These are phyloP conservation scores for Inosperma sp. DNA, from an alignment of 768 basidiomycete species.

Conservation along the genomic window DNA sequence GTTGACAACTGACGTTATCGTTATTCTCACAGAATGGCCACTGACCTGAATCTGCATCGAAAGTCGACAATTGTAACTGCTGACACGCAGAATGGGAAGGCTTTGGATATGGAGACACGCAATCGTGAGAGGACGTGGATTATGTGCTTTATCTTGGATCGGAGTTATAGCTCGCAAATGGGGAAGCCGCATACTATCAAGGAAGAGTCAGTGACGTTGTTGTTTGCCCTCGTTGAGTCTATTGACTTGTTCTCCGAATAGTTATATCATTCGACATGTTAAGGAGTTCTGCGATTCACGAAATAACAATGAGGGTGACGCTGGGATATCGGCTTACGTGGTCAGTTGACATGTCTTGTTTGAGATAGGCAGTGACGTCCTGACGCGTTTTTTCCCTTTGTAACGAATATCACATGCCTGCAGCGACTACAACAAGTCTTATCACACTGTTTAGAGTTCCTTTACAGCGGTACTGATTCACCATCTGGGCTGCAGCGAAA, in stretches of 20 bases:
- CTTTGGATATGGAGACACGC: conserved; percentile 79
- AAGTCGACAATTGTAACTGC: conserved; percentile 60
- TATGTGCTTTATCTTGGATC: conserved; percentile 78
- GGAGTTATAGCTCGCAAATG: conserved; percentile 93
- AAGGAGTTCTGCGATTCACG: conserved; percentile 68
- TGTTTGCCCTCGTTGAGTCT: conserved; percentile 8
- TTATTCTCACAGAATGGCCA: conserved; percentile 96
- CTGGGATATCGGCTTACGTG: conserved; percentile 68
- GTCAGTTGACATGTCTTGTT: conserved; percentile 42
- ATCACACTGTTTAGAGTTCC: conserved; percentile 81
- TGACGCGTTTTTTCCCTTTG: background rate
- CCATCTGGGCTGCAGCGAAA: conserved; percentile 79
- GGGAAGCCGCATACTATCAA: conserved; percentile 91
- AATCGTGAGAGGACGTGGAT: conserved; percentile 97
- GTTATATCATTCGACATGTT: conserved; percentile 84
- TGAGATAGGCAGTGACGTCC: too few species aligned
- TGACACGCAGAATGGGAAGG: conserved; percentile 74
- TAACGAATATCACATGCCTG: conserved; percentile 13
- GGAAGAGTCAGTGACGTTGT: conserved; percentile 77
- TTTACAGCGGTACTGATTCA: conserved; percentile 79
- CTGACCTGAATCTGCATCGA: conserved; percentile 91
- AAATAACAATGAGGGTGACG: conserved; percentile 59
- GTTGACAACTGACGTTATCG: background rate
- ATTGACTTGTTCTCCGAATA: conserved; percentile 28
- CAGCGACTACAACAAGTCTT: conserved; percentile 87